Evolutionary conservation across 2,329 filamentous ascomycete genomes (phyloP).

Genomic region (Botrytis galanthina): DNA sequence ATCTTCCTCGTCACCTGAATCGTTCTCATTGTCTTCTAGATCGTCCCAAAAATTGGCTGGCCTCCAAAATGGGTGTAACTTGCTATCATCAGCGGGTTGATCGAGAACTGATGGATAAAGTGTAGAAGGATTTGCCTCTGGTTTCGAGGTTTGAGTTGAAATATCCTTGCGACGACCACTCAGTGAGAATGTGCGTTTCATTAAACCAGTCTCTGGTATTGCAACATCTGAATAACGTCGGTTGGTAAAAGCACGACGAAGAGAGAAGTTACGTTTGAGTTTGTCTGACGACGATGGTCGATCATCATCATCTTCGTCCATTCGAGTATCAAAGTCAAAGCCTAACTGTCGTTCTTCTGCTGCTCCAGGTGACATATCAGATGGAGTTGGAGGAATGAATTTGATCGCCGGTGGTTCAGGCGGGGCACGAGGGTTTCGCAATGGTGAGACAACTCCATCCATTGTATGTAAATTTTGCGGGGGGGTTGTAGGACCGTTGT

Average conservation of each 20-base stretch:
- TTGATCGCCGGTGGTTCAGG: constrained; percentile 57
- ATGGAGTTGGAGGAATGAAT: constrained; percentile 63
- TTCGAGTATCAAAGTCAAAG: constrained; percentile 42
- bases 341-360: constrained; percentile 54
- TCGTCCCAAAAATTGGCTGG: constrained; percentile 49
- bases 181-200: constrained; percentile 45
- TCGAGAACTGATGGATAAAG: constrained; percentile 47
- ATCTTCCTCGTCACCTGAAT: constrained; percentile 28
- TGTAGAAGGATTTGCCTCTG: constrained; percentile 31
- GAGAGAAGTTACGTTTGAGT: constrained; percentile 48
- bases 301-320: constrained; percentile 39
- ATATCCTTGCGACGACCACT: constrained; percentile 30
- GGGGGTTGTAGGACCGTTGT: constrained; percentile 49
- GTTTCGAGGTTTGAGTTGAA: constrained; percentile 32
- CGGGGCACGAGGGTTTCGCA: constrained; percentile 60
- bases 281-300: constrained; percentile 39
- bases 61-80: constrained; percentile 60
- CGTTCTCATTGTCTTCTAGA: constrained; percentile 42
- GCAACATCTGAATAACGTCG: constrained; percentile 51
- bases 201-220: constrained; percentile 49
- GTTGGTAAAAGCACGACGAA: constrained; percentile 53
- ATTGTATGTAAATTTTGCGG: constrained; percentile 49
- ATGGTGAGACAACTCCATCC: constrained; percentile 58
- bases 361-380: constrained; percentile 53
- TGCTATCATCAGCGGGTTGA: constrained; percentile 51